Base-by-base conservation (phyloP, 371 early-diverging fungal species). In the Mucor mucedo region DNA sequence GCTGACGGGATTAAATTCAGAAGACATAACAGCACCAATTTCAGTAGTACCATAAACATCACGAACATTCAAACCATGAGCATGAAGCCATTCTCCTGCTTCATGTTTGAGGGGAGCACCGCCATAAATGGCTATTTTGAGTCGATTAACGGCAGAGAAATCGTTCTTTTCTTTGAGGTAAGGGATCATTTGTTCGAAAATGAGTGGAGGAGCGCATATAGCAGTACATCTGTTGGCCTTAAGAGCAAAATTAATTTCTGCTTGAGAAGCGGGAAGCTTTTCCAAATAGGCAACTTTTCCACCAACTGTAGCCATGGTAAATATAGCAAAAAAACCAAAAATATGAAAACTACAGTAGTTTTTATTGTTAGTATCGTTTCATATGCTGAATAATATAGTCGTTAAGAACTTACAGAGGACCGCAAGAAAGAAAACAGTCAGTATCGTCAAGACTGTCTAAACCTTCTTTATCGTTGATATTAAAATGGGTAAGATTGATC, bases 81-180 rank as follows among this genome's bases (percentile, higher is more conserved):
- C 13, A 0, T 52, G 52, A 21, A 63, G 52, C 66, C 66, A 67
- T 10, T 63, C 52, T 11, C 63, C 63, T 3, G 57, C 29, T 39
- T 62, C 59, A 4, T 27, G 5, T 52, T 66, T 16, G 41, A 95
- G 76, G 21, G 93, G 88, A 1, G 96, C 95, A 38, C 94, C 93
- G 21, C 95, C 96, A 54, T 83, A 85, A 6, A 95, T 65, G 47
- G 84, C 84, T 72, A 84, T 80, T 7, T 65, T 69, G 30, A 63
- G 64, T 3, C 21, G 21, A 5, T 52, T 55, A 8, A 70, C 28
- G 16, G 53, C 48, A 28, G 52, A 38, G 5, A 55, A 63, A 27
- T 70, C 60, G 4, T 63, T 55, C 10, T 52, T 53, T 30, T 66
- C 61, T 35, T 57, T 54, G 1, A 60, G n/a, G 11, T 63, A 61